phyloP scores from a whole-genome alignment of 768 basidiomycete genomes.

The Podaxis sp. region DNA sequence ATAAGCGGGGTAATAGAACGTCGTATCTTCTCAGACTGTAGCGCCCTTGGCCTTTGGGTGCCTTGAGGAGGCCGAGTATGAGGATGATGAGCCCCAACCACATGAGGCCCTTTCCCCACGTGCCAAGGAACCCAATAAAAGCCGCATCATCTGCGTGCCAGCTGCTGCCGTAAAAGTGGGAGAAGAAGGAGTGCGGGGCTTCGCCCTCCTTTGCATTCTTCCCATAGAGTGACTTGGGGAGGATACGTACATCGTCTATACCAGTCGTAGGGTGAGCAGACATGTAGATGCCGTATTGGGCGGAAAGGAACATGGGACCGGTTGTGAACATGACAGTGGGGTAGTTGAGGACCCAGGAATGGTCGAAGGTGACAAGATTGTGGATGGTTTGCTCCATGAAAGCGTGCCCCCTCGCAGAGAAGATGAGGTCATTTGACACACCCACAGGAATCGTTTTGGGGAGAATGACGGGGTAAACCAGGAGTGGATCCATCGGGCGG shows the following conservation, averaged over 20 bases:
- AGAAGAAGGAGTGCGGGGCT: constrained; percentile 89
- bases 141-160: constrained; percentile 99
- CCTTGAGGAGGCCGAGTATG: constrained; percentile 59
- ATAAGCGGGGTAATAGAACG: constrained; percentile 72
- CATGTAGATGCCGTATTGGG: constrained; percentile 86
- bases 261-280: constrained; percentile 62
- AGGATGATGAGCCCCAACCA: constrained; percentile 76
- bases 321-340: constrained; percentile 99
- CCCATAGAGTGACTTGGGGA: constrained; percentile 96
- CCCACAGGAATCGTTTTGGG: constrained; percentile 97
- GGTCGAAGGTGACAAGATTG: constrained; percentile 87
- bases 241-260: constrained; percentile 76
- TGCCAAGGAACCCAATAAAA: constrained; percentile 90
- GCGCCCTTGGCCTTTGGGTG: constrained; percentile 53
- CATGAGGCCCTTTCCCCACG: constrained; percentile 87
- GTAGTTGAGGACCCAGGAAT: constrained; percentile 93
- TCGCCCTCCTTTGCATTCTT: constrained; percentile 86
- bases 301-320: constrained; percentile 97
- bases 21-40: constrained; percentile 66
- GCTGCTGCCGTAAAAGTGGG: constrained; percentile 96
- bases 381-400: constrained; percentile 93
- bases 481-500: constrained; percentile 79
- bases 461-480: constrained; percentile 83
- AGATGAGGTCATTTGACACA: constrained; percentile 96
- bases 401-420: constrained; percentile 78